A percentile compares a stretch with the other conserved stretches of the same genome.
Conservation (phyloP, 2,329 filamentous ascomycete genomes). For the Nemania abortiva region DNA sequence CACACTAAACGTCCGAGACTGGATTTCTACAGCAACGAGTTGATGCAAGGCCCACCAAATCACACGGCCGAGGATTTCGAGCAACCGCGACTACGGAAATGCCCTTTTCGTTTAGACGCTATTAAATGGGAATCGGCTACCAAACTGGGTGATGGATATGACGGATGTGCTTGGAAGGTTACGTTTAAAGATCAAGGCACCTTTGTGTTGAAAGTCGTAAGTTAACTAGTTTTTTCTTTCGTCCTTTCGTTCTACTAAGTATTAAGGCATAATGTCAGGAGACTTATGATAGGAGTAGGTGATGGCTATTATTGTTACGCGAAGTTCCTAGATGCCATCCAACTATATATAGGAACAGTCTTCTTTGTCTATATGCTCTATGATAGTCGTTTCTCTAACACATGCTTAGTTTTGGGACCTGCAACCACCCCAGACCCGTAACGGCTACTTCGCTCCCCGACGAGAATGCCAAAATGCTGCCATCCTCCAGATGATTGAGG, state of each 20-base stretch:
- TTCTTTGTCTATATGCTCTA: too few species aligned
- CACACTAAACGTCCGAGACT: too few species aligned
- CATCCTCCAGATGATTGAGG: constrained; percentile 33
- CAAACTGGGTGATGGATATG: constrained; percentile 25
- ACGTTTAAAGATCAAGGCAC: constrained; percentile 25
- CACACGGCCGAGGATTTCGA: constrained; percentile 25
- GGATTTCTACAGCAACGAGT: constrained; percentile 30
- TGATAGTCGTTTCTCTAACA: too few species aligned
- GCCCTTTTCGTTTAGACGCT: constrained; percentile 26
- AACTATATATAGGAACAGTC: too few species aligned
- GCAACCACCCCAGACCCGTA: constrained; percentile 10
- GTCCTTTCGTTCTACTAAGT: constrained; percentile 10
- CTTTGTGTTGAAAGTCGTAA: constrained; percentile 36
- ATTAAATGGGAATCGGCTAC: constrained; percentile 21
- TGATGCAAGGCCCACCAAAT: constrained; percentile 26
- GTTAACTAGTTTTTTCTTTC: constrained; percentile 7
- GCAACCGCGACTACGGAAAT: constrained; percentile 29
- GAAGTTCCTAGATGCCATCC: too few species aligned
- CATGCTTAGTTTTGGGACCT: constrained; percentile 33
- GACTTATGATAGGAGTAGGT: too few species aligned
- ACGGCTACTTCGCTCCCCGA: constrained; percentile 30
- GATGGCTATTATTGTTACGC: too few species aligned
- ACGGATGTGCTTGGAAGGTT: constrained; percentile 35
- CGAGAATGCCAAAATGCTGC: constrained; percentile 38
- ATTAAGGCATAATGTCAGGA: too few species aligned